These are phyloP conservation scores for Saturnispora saitoi DNA, from an alignment of 805 yeast genomes.

Conservation along the genomic window DNA sequence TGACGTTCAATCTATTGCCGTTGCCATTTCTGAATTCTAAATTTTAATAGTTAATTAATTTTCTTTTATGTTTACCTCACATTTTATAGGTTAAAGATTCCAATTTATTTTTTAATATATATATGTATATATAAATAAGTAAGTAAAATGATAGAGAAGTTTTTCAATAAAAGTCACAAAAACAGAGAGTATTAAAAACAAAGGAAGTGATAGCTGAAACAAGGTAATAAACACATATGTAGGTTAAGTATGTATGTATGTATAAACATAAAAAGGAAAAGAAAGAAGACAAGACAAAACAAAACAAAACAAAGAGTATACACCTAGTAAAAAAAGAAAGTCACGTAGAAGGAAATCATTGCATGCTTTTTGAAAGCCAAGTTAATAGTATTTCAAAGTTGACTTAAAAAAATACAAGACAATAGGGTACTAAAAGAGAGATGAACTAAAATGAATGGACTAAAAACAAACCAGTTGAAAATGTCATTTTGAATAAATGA, in stretches of 20 bases:
- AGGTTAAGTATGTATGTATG: not conserved
- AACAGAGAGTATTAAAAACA: not conserved
- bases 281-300: not conserved
- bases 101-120: not conserved
- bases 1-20: conserved; percentile 95
- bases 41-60: not conserved
- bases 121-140: no score
- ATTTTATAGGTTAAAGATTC: not conserved
- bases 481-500: not conserved
- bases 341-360: no score
- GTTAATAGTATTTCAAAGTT: no score
- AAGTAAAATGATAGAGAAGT: no score
- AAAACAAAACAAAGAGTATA: not conserved
- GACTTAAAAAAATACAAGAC: conserved; percentile 1
- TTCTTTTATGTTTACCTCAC: not conserved
- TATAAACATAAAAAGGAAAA: not conserved
- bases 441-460: not conserved
- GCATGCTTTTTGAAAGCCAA: no score
- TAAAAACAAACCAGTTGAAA: not conserved
- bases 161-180: not conserved
- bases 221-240: not conserved
- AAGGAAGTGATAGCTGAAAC: not conserved
- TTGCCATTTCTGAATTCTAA: conserved; percentile 65
- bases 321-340: not conserved
- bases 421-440: not conserved